Evolutionary conservation across 805 yeast species (phyloP), one percentile per base, ranked within the genome.

Genomic region (Hanseniaspora meyeri): DNA sequence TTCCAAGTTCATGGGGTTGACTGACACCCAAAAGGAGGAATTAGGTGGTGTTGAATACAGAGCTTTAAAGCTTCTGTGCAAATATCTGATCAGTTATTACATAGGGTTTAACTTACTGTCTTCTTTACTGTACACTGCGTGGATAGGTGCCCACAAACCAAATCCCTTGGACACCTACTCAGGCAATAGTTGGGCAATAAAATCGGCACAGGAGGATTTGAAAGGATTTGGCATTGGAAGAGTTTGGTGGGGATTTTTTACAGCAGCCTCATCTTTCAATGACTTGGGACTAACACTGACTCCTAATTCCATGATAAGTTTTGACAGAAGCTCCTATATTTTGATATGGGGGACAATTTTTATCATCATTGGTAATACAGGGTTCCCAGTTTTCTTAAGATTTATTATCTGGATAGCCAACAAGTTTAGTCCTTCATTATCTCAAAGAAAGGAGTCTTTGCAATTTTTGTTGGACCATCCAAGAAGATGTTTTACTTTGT

Each of bases 41-140:
- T 71, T 93, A 40, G 99, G 98, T 40, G 99, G 98, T 51, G 96
- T 93, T 16, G 99, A 93, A 65, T 93, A 93, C 66, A 77, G 97
- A 46, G 88, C 99, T 0, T 76, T 87, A 58, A 88, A 88, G 64
- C 71, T 89, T 10, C 71, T 93, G 57, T 80, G 85, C 58, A 77
- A 78, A 60, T 77, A 91, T 47, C 69, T 91, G 14, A 65, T 80
- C 0, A 58, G 68, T 6, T 93, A 87, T 65, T 89, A 87, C 63
- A 60, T 89, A 57, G 95, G 96, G 0, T 81, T 87, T 64, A 88
- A 86, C 63, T 59, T 85, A 4, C 38, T 82, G 27, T 79, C 78
- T 0, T 64, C 81, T 34, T 62, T 76, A 0, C 70, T 80, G 53
- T 68, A 84, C 19, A 73, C 83, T 0, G 82, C 87, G 1, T 93